Evolutionary conservation across 805 yeast species (phyloP), one percentile per base, ranked within the genome.

Genomic region (Metschnikowia borealis): DNA sequence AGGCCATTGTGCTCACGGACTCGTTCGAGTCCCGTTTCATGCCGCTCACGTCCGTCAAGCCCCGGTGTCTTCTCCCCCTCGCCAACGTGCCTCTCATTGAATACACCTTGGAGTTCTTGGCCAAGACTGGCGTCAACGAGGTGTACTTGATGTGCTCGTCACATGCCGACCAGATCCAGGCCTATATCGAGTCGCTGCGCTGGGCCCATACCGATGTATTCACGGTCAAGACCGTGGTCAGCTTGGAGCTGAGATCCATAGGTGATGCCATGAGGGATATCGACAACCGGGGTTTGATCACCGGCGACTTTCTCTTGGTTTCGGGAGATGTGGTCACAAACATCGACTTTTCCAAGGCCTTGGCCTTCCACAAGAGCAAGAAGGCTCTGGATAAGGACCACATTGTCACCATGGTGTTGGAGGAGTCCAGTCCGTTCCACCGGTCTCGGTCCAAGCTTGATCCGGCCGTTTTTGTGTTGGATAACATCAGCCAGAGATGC

Each of bases 241-340:
- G 95, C 21, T 81, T 89, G 44, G 97, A 92, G 66, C 84, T 94
- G 10, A 74, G 91, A 66, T 87, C 96, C 26, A 96, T 92, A 10
- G 99, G 99, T 57, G 99, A 94, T 70, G 95, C 96, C 18, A 88
- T 94, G 96, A 80, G 99, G 66, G 98, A 92, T 63, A 73, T 94
- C 51, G 99, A 94, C 66, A 84, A 88, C 53, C 77, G 96, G 59
- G 97, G 97, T 5, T 72, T 92, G 50, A 88, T 94, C 46, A 82
- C 87, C 1, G 91, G 95, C 13, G 99, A 94, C 67, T 94, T 94
- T 62, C 71, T 94, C 49, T 75, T 94, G 35, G 87, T 94, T 32
- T 83, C 95, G 7, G 99, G 99, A 54, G 99, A 94, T 66, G 95
- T 92, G 17, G 89, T 94, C n/a, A 86, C 96, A 38, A 94, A 94